Percentiles rank a stretch among this genome's conserved stretches.
Conservation (phyloP, 805 yeast genomes). For the Candida quercuum region DNA sequence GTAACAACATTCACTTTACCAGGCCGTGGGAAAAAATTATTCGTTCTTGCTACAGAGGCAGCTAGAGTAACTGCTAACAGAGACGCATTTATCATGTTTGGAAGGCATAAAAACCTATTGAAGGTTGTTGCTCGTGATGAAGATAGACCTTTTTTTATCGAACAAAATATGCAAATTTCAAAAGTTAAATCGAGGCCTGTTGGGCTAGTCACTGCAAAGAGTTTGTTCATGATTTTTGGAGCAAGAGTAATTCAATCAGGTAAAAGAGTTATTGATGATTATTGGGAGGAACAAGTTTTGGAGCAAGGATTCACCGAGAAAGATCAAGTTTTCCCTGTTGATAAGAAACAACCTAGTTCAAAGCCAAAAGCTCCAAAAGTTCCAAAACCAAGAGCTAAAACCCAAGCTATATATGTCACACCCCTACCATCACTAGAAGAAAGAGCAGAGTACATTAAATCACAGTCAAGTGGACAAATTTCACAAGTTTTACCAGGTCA, state of each 20-base stretch:
- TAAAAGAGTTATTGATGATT: slow-evolving; percentile 45
- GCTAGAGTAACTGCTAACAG: slow-evolving; percentile 38
- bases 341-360: slow-evolving; percentile 8
- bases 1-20: slow-evolving; percentile 37
- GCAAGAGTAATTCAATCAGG: slow-evolving; percentile 44
- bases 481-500: slow-evolving; percentile 25
- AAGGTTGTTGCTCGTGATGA: slow-evolving; percentile 31
- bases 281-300: slow-evolving; percentile 43
- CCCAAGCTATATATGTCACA: slow-evolving; percentile 7
- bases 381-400: not conserved
- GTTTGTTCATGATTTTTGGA: slow-evolving; percentile 45
- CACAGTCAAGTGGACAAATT: slow-evolving; percentile 15
- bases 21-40: slow-evolving; percentile 30
- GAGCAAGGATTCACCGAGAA: slow-evolving; percentile 39
- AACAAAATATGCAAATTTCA: slow-evolving; percentile 20
- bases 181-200: slow-evolving; percentile 17
- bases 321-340: slow-evolving; percentile 36
- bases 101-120: slow-evolving; percentile 30
- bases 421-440: slow-evolving; percentile 23
- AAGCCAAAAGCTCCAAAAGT: not conserved
- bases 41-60: slow-evolving; percentile 34
- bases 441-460: slow-evolving; percentile 17
- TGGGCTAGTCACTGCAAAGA: slow-evolving; percentile 32
- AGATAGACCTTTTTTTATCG: slow-evolving; percentile 33
- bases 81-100: slow-evolving; percentile 50